These are phyloP conservation scores for Fusarium concolor DNA, from an alignment of 2,329 filamentous ascomycete species.

Conservation along the genomic window DNA sequence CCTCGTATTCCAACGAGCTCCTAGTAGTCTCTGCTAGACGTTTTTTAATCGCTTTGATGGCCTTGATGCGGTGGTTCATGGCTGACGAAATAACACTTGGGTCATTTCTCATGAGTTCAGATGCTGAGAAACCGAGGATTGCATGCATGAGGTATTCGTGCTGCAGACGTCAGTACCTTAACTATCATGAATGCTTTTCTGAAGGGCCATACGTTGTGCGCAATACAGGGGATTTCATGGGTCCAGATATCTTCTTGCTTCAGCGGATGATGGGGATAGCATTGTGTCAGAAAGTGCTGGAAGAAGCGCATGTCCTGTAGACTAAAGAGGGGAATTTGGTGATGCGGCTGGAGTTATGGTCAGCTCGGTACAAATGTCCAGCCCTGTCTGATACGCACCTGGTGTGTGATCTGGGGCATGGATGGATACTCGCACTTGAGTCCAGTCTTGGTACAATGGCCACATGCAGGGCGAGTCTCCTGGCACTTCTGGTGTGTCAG, in stretches of 20 bases:
- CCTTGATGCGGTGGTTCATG: slow-evolving; percentile 73
- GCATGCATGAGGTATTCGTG: slow-evolving; percentile 78
- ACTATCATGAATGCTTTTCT: no score
- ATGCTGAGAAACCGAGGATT: slow-evolving; percentile 75
- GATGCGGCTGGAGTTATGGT: slow-evolving; percentile 58
- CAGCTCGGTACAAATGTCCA: neutral
- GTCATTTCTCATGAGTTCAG: slow-evolving; percentile 67
- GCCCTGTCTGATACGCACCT: slow-evolving; percentile 50
- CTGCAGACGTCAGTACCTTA: slow-evolving; percentile 49
- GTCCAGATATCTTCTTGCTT: slow-evolving; percentile 75
- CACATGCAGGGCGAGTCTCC: slow-evolving; percentile 72
- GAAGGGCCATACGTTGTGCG: slow-evolving; percentile 66
- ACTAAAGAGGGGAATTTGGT: slow-evolving; percentile 69
- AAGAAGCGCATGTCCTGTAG: slow-evolving; percentile 76
- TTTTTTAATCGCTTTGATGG: slow-evolving; percentile 71
- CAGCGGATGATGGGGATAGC: slow-evolving; percentile 72
- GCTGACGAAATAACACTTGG: slow-evolving; percentile 66
- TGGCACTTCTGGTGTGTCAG: slow-evolving; percentile 64
- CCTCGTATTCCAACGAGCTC: slow-evolving; percentile 58
- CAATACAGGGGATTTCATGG: slow-evolving; percentile 73
- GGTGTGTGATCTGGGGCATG: slow-evolving; percentile 61
- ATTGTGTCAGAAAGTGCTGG: slow-evolving; percentile 72
- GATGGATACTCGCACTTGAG: slow-evolving; percentile 72
- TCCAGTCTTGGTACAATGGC: slow-evolving; percentile 71
- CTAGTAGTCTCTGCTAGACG: slow-evolving; percentile 59